A percentile compares a stretch with the other conserved stretches of the same genome.
Evolutionary conservation across 768 basidiomycete genomes (phyloP).

Genomic region (Collybia sp.): DNA sequence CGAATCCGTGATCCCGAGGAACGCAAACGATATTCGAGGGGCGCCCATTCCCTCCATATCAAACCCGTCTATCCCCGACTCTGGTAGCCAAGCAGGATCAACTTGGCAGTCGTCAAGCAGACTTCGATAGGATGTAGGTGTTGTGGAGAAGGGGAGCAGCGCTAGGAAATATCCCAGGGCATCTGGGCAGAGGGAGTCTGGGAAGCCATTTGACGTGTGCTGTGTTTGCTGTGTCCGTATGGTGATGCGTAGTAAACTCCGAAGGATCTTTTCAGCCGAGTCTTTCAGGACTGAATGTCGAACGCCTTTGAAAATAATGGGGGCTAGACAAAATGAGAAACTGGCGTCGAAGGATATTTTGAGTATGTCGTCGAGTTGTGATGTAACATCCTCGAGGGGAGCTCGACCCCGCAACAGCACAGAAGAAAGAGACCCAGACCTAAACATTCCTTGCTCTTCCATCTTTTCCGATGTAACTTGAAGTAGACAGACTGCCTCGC

Average conservation of each 20-base stretch:
- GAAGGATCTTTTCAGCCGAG: slow-evolving; percentile 55
- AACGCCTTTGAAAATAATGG: slow-evolving; percentile 84
- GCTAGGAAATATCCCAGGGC: slow-evolving; percentile 78
- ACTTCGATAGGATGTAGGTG: slow-evolving; percentile 45
- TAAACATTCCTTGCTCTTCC: slow-evolving; percentile 55
- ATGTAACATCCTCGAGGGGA: slow-evolving; percentile 61
- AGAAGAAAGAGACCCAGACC: slow-evolving; percentile 42
- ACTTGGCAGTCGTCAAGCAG: slow-evolving; percentile 63
- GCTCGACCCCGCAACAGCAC: slow-evolving; percentile 62
- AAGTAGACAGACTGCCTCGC: slow-evolving; percentile 66
- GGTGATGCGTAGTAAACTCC: slow-evolving; percentile 61
- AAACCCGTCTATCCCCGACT: slow-evolving; percentile 31
- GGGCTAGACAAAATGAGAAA: slow-evolving; percentile 79
- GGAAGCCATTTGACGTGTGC: slow-evolving; percentile 29
- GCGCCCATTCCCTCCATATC: slow-evolving; percentile 38
- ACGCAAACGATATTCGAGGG: slow-evolving; percentile 48
- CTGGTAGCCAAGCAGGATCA: slow-evolving; percentile 37
- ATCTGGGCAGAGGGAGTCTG: slow-evolving; percentile 47
- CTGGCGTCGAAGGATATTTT: slow-evolving; percentile 72
- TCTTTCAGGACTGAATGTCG: slow-evolving; percentile 62
- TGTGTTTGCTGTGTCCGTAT: slow-evolving; percentile 33
- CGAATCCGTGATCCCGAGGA: slow-evolving; percentile 60
- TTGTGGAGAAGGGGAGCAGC: slow-evolving; percentile 64
- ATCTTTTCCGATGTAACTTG: slow-evolving; percentile 62
- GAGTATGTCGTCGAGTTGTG: slow-evolving; percentile 68